Conservation (phyloP, 768 basidiomycete genomes). For the Lactarius pseudohatsudake region DNA sequence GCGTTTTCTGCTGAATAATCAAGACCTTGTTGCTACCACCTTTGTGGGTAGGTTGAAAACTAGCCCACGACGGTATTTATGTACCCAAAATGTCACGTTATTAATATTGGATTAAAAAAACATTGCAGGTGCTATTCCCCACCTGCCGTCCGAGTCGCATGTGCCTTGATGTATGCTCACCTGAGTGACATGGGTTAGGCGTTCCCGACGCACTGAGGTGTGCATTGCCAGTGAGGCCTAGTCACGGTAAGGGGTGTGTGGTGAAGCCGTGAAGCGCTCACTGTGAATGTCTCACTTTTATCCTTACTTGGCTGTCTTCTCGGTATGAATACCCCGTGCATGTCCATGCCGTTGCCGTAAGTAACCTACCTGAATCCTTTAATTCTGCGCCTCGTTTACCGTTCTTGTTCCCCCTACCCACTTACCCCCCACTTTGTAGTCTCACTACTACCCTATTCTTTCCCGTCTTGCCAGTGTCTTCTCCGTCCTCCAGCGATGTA, state of each 20-base stretch:
- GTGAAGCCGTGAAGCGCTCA: background rate
- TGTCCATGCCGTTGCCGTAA: slow-evolving; percentile 13
- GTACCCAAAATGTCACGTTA: background rate
- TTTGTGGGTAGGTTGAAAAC: no score
- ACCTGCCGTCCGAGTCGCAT: background rate
- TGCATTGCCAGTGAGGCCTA: background rate
- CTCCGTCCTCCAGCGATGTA: background rate
- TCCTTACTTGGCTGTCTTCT: background rate
- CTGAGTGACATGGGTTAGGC: background rate
- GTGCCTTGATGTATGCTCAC: background rate
- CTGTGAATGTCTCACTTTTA: background rate
- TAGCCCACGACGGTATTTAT: background rate
- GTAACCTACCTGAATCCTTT: slow-evolving; percentile 6
- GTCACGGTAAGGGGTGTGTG: background rate
- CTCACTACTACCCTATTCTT: background rate
- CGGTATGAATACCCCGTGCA: slow-evolving; percentile 4
- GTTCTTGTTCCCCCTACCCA: background rate
- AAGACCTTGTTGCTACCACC: background rate
- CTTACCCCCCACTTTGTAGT: background rate
- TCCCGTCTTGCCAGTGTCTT: background rate
- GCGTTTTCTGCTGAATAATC: background rate
- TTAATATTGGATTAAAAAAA: background rate
- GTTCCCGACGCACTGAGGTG: background rate
- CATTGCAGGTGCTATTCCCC: background rate
- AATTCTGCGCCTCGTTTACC: slow-evolving; percentile 6